These are phyloP conservation scores for Delonix regia DNA, from an alignment of 306 rosid genomes.

Conservation along the genomic window DNA sequence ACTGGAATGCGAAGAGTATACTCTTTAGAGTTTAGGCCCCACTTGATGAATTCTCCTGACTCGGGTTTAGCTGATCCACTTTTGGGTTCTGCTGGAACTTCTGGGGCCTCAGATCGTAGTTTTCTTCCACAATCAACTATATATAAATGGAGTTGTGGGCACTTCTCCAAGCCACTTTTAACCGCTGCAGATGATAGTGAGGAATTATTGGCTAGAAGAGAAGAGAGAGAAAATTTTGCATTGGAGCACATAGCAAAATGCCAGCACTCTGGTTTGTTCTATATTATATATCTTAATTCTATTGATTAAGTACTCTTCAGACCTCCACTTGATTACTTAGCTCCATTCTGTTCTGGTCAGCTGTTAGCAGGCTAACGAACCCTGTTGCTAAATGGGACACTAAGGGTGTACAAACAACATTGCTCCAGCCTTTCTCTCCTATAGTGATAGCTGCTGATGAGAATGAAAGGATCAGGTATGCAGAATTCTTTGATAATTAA, in stretches of 20 bases:
- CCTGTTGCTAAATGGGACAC: slow-evolving; percentile 94
- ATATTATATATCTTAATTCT: neutral
- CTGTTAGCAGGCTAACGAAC: slow-evolving; percentile 81
- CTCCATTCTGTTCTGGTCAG: slow-evolving; percentile 52
- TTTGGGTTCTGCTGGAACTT: slow-evolving; percentile 68
- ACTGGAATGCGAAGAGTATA: slow-evolving; percentile 93
- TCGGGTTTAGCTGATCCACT: slow-evolving; percentile 98
- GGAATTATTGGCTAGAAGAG: slow-evolving; percentile 75
- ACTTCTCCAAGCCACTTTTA: slow-evolving; percentile 93
- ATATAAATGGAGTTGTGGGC: slow-evolving; percentile 97
- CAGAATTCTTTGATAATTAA: neutral
- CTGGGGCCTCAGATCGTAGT: slow-evolving; percentile 78
- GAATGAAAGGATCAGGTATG: slow-evolving; percentile 92
- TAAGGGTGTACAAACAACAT: slow-evolving; percentile 70
- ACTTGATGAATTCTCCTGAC: slow-evolving; percentile 80
- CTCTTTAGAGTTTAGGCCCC: slow-evolving; percentile 95
- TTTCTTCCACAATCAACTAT: slow-evolving; percentile 92
- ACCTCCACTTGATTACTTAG: slow-evolving; percentile 20
- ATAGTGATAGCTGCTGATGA: slow-evolving; percentile 91
- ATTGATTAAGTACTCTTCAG: slow-evolving; percentile 2
- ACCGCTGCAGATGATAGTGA: slow-evolving; percentile 74
- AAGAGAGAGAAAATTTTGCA: slow-evolving; percentile 86
- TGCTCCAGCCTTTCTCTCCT: slow-evolving; percentile 96
- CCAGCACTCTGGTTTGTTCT: slow-evolving; percentile 85
- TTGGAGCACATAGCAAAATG: slow-evolving; percentile 92